phyloP scores from a whole-genome alignment of 2,329 filamentous ascomycete species.

The Cordyceps farinosa region DNA sequence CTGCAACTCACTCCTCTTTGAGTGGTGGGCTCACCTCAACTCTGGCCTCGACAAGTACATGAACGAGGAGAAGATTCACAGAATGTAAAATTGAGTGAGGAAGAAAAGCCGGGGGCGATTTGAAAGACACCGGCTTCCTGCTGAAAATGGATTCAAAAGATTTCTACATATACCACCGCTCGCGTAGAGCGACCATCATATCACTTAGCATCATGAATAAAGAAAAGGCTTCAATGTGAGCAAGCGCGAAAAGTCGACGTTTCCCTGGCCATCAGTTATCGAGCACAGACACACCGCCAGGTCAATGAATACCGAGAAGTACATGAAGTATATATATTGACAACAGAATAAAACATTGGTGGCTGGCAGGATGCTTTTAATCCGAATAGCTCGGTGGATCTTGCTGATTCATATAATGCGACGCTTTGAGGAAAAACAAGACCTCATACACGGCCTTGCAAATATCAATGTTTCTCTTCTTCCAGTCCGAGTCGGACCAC shows the following conservation, averaged over 20 bases:
- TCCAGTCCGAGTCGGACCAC: constrained; percentile 33
- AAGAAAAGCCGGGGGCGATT: background rate
- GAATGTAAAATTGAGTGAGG: constrained; percentile 56
- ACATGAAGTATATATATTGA: background rate
- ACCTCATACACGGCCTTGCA: constrained; percentile 36
- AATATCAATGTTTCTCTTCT: constrained; percentile 30
- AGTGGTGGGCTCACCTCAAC: constrained; percentile 92
- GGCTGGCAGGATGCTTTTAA: background rate
- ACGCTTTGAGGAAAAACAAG: constrained; percentile 32
- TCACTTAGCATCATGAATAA: constrained; percentile 4
- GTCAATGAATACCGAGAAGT: background rate
- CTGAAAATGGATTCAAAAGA: background rate
- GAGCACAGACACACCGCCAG: background rate
- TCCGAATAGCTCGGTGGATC: constrained; percentile 28
- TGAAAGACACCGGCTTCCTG: background rate
- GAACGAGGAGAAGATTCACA: constrained; percentile 80
- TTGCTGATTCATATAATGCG: constrained; percentile 21
- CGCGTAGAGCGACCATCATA: constrained; percentile 9
- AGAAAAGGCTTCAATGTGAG: background rate
- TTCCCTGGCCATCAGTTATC: background rate
- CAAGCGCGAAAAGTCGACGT: too few species aligned
- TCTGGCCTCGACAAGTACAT: constrained; percentile 77
- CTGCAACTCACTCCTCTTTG: constrained; percentile 93
- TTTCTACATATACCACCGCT: constrained; percentile 14
- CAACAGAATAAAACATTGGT: background rate